These are phyloP conservation scores for Aspergillus luchuensis DNA, from an alignment of 2,329 filamentous ascomycete species.

Conservation along the genomic window DNA sequence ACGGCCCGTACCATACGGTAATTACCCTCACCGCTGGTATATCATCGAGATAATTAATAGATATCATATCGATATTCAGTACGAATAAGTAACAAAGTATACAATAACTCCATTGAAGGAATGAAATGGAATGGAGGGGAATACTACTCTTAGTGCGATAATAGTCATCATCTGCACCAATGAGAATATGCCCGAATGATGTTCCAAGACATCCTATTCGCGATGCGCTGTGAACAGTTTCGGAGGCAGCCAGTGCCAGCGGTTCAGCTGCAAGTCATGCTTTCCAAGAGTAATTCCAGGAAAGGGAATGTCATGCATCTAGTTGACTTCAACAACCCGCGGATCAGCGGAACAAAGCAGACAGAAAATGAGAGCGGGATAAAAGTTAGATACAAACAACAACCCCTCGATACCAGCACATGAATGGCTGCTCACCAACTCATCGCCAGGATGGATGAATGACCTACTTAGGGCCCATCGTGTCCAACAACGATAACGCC, in stretches of 20 bases:
- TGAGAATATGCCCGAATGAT: not conserved
- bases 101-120: not conserved
- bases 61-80: no score
- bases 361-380: not conserved
- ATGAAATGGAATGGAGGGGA: not conserved
- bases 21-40: conserved; percentile 12
- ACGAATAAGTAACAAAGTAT: no score
- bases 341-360: not conserved
- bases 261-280: not conserved
- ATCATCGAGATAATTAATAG: not conserved
- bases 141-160: not conserved
- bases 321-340: not conserved
- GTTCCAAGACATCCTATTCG: not conserved
- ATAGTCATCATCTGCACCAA: not conserved
- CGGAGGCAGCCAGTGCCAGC: not conserved
- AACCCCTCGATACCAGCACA: not conserved
- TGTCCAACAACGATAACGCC: not conserved
- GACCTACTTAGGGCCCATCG: not conserved
- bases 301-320: not conserved
- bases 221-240: not conserved
- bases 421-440: not conserved
- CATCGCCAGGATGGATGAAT: not conserved
- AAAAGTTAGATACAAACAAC: not conserved
- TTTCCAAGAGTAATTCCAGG: not conserved
- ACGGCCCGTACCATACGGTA: conserved; percentile 14